Evolutionary conservation across 2,329 filamentous ascomycete genomes (phyloP).

Genomic region (Fusarium palustre): DNA sequence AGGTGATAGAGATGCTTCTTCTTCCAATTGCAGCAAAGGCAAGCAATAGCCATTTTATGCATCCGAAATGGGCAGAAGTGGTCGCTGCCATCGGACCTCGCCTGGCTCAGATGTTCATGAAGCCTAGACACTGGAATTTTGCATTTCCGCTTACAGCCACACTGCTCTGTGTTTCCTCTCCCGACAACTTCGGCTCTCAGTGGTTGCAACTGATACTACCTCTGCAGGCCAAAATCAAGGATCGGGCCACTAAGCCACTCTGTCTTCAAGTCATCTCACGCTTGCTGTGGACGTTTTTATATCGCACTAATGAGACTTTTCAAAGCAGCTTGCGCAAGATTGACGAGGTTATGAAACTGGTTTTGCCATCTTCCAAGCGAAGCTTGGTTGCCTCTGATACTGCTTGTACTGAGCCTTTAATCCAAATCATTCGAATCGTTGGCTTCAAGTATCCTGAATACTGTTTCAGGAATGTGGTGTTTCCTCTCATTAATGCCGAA

Average conservation of each 20-base stretch:
- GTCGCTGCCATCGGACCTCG: constrained; percentile 82
- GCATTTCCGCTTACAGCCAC: constrained; percentile 90
- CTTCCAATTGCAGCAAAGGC: constrained; percentile 88
- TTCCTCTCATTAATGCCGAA: constrained; percentile 92
- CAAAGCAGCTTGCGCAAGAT: constrained; percentile 79
- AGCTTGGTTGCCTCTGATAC: constrained; percentile 85
- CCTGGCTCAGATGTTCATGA: constrained; percentile 85
- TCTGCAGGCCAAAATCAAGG: constrained; percentile 84
- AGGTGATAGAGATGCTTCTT: constrained; percentile 87
- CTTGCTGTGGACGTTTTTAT: constrained; percentile 93
- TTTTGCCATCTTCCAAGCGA: constrained; percentile 83
- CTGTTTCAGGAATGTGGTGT: constrained; percentile 93
- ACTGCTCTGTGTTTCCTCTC: constrained; percentile 86
- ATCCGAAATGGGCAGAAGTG: constrained; percentile 88
- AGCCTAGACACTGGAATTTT: constrained; percentile 90
- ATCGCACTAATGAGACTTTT: constrained; percentile 79
- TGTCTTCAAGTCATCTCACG: constrained; percentile 91
- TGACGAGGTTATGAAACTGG: constrained; percentile 87
- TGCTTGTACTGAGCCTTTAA: constrained; percentile 86
- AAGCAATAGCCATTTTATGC: constrained; percentile 78
- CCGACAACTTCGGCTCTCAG: constrained; percentile 84
- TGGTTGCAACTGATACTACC: constrained; percentile 87
- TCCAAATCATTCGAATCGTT: constrained; percentile 93
- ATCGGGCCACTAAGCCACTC: constrained; percentile 79
- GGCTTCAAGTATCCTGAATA: constrained; percentile 94